These are phyloP conservation scores for Anacardium occidentale DNA, from an alignment of 345 rosid genomes.

Conservation along the genomic window DNA sequence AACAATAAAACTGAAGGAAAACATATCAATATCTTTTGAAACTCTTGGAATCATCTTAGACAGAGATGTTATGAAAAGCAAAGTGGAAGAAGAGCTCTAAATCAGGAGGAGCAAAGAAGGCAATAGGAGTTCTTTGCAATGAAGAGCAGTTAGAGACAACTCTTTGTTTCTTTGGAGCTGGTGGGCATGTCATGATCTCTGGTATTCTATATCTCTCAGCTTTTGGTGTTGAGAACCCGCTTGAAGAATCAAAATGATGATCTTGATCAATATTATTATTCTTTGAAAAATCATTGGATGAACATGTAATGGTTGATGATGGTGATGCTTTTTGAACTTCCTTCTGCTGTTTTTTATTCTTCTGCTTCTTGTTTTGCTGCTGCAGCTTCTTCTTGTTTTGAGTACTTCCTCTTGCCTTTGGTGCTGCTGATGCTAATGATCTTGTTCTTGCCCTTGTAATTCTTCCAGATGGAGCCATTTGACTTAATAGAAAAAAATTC, in stretches of 20 bases:
- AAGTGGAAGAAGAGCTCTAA: conserved; percentile 84
- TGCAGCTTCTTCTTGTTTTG: conserved; percentile 30
- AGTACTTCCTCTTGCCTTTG: conserved; percentile 29
- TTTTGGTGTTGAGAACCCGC: conserved; percentile 72
- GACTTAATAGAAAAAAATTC: not conserved
- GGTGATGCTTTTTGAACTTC: conserved; percentile 13
- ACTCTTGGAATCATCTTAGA: conserved; percentile 28
- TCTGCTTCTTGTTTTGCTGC: not conserved
- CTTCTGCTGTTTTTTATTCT: conserved; percentile 13
- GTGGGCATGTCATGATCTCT: conserved; percentile 76
- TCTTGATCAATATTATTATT: not conserved
- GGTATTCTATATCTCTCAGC: conserved; percentile 74
- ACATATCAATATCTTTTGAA: not conserved
- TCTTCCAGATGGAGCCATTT: conserved; percentile 42
- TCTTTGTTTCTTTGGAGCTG: conserved; percentile 90
- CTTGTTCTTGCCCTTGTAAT: conserved; percentile 18
- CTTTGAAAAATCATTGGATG: conserved; percentile 9
- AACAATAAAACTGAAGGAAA: not conserved
- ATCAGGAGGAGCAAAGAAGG: conserved; percentile 90
- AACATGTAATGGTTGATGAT: not conserved
- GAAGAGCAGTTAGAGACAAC: conserved; percentile 37
- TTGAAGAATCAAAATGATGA: not conserved
- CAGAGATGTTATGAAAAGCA: conserved; percentile 52
- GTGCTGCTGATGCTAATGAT: not conserved
- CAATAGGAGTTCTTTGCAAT: conserved; percentile 56